These are phyloP conservation scores for Candida saitoana DNA, from an alignment of 805 yeast species.

Conservation along the genomic window DNA sequence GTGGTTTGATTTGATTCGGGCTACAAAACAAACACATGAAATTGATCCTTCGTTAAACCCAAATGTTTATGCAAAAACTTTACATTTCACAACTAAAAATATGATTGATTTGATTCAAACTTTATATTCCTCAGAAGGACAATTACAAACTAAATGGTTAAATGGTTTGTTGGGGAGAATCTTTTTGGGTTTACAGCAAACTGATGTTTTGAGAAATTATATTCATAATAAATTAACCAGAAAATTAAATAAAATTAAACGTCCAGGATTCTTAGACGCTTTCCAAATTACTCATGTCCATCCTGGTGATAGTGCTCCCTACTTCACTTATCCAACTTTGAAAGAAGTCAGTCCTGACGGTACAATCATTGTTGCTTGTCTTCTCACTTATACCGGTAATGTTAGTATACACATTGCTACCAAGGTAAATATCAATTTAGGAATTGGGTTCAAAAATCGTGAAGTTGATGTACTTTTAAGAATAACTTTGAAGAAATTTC, in stretches of 20 bases:
- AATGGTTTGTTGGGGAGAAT: slow-evolving; percentile 84
- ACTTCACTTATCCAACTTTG: slow-evolving; percentile 67
- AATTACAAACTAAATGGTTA: slow-evolving; percentile 81
- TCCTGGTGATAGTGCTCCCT: slow-evolving; percentile 80
- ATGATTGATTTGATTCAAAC: slow-evolving; percentile 71
- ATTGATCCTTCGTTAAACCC: slow-evolving; percentile 37
- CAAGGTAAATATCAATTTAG: slow-evolving; percentile 69
- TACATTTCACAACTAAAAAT: slow-evolving; percentile 67
- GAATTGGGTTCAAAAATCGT: slow-evolving; percentile 62
- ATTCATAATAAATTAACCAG: slow-evolving; percentile 59
- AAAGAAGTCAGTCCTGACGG: slow-evolving; percentile 78
- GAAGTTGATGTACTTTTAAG: slow-evolving; percentile 74
- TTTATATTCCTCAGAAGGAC: slow-evolving; percentile 78
- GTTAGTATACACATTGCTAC: slow-evolving; percentile 75
- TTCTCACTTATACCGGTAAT: slow-evolving; percentile 71
- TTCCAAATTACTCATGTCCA: slow-evolving; percentile 67
- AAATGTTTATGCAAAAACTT: slow-evolving; percentile 60
- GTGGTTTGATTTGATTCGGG: slow-evolving; percentile 81
- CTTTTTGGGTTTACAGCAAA: slow-evolving; percentile 70
- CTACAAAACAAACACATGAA: slow-evolving; percentile 48
- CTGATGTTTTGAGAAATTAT: slow-evolving; percentile 58
- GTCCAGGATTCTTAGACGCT: slow-evolving; percentile 85
- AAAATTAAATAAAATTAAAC: slow-evolving; percentile 73
- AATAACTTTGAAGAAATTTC: slow-evolving; percentile 60
- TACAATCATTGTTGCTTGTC: slow-evolving; percentile 53